Base-by-base conservation (phyloP, 2,329 filamentous ascomycete species). In the Talaromyces funiculosus region DNA sequence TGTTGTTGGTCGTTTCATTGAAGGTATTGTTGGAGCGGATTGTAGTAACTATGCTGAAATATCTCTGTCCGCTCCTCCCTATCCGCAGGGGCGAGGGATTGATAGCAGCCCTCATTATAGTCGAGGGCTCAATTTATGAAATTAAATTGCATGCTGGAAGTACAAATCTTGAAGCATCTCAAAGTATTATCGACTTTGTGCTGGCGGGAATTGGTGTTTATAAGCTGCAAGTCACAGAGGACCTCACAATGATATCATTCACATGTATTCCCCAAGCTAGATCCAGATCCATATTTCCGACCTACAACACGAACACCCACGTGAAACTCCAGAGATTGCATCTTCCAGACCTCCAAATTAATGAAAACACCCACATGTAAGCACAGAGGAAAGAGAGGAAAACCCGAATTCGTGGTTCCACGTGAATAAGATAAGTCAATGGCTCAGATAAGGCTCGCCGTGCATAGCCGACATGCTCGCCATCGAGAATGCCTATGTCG, bases 171-270 rank as follows among this genome's bases (percentile, higher is more conserved):
- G 10, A 4, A n/a, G n/a, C n/a, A n/a, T n/a, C n/a, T n/a, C n/a
- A n/a, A n/a, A n/a, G n/a, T n/a, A n/a, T n/a, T n/a, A n/a, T n/a
- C n/a, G n/a, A n/a, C n/a, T n/a, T n/a, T n/a, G n/a, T n/a, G n/a
- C n/a, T n/a, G n/a, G n/a, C n/a, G n/a, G n/a, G 26, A 49, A 49
- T 6, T 37, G 26, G 2, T 10, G 12, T 24, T 53, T 53, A 35
- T 47, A 47, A 47, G 7, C 43, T 9, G n/a, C 29, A 53, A 20
- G 3, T 29, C 16, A 45, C 8, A 9, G 29, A 1, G 20, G n/a
- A 55, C 60, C 60, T 61, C 60, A 61, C 38, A 43, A 61, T 61
- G 60, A 61, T 61, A 57, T 61, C 60, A 61, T 61, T 51, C 49
- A 51, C 38, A 54, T 54, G 38, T 20, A 29, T n/a, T 24, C n/a